Evolutionary conservation across 148 eudicot species (phyloP).

Genomic region (Chenopodium suecicum): DNA sequence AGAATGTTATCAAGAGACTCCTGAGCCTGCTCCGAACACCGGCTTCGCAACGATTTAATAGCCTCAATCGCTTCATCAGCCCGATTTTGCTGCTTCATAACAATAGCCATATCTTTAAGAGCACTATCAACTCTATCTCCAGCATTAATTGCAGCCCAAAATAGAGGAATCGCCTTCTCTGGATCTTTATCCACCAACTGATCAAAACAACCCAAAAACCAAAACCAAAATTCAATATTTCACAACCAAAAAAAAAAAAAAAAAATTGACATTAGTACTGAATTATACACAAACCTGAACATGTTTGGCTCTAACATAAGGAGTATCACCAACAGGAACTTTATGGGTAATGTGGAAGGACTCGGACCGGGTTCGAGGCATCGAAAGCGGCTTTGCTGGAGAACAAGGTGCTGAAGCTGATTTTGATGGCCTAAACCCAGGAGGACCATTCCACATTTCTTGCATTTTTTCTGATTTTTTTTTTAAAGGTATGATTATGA

Average conservation of each 20-base stretch:
- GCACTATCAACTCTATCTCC: slow-evolving; percentile 99
- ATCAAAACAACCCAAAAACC: slow-evolving; percentile 4
- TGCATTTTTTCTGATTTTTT: slow-evolving; percentile 49
- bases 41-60: slow-evolving; percentile 66
- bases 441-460: slow-evolving; percentile 89
- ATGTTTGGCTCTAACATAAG: slow-evolving; percentile 95
- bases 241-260: too few relatives aligned
- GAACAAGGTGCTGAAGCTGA: slow-evolving; percentile 96
- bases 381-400: slow-evolving; percentile 79
- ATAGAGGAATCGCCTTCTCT: slow-evolving; percentile 88
- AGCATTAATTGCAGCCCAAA: slow-evolving; percentile 97
- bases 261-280: neutral
- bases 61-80: slow-evolving; percentile 98
- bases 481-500: neutral
- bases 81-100: slow-evolving; percentile 94
- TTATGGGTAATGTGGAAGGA: slow-evolving; percentile 87
- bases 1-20: slow-evolving; percentile 97
- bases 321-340: slow-evolving; percentile 87
- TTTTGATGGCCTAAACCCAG: slow-evolving; percentile 74
- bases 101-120: slow-evolving; percentile 96
- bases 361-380: slow-evolving; percentile 77
- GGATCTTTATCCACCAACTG: slow-evolving; percentile 99
- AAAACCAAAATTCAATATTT: slow-evolving; percentile 5
- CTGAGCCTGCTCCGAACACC: slow-evolving; percentile 95
- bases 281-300: slow-evolving; percentile 56